Evolutionary conservation across 306 rosid species (phyloP).

Genomic region (Amphicarpaea edgeworthii): DNA sequence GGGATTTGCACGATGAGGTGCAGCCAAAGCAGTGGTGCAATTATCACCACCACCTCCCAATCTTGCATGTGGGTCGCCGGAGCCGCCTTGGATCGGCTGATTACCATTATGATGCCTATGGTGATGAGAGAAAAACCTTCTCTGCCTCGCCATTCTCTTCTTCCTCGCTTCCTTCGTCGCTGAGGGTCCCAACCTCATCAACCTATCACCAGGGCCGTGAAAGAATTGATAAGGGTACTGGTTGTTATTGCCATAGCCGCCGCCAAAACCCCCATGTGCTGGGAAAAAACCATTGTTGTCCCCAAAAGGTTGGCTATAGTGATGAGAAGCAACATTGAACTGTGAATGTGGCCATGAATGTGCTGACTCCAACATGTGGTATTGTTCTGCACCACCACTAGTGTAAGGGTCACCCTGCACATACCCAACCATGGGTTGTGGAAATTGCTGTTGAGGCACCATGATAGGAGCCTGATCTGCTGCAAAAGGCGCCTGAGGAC

Average conservation of each 20-base stretch:
- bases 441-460: constrained; percentile 43
- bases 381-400: constrained; percentile 48
- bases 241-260: constrained; percentile 50
- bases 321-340: constrained; percentile 56
- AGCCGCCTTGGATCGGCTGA: constrained; percentile 52
- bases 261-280: constrained; percentile 22
- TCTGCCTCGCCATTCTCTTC: constrained; percentile 95
- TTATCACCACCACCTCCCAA: constrained; percentile 46
- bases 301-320: constrained; percentile 58
- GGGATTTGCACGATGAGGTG: constrained; percentile 52
- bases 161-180: constrained; percentile 95
- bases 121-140: constrained; percentile 66
- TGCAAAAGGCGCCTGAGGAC: constrained; percentile 32
- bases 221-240: constrained; percentile 63
- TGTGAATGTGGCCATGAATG: constrained; percentile 71
- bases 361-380: constrained; percentile 62
- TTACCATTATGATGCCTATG: constrained; percentile 56
- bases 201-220: constrained; percentile 56
- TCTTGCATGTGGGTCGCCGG: constrained; percentile 57
- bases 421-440: constrained; percentile 60
- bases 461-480: constrained; percentile 50
- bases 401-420: constrained; percentile 55
- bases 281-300: constrained; percentile 50
- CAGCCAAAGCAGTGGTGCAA: constrained; percentile 52
- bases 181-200: constrained; percentile 75